A percentile compares a stretch with the other conserved stretches of the same genome.
These are phyloP conservation scores for Polyporus tsugae DNA, from an alignment of 1,284 basidiomycete genomes.

Conservation along the genomic window DNA sequence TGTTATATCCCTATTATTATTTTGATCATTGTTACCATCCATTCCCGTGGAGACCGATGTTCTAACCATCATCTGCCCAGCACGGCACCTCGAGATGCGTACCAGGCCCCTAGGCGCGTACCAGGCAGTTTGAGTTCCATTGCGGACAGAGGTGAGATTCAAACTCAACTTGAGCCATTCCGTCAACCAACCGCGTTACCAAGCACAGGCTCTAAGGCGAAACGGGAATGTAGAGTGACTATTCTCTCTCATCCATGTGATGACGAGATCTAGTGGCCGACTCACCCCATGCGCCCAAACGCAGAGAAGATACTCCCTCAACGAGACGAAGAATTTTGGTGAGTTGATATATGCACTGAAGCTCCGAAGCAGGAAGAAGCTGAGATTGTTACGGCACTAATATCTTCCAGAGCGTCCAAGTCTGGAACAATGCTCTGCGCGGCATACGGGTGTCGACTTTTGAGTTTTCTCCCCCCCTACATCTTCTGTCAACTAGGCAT, in stretches of 20 bases:
- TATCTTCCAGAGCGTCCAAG: background rate
- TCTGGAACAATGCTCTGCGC: background rate
- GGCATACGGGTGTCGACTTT: background rate
- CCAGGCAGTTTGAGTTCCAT: background rate
- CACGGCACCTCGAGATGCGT: no score
- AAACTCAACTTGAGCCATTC: no score
- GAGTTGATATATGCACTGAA: background rate
- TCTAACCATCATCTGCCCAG: no score
- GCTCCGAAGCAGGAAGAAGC: no score
- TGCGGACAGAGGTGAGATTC: background rate
- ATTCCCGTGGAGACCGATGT: background rate
- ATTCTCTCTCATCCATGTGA: no score
- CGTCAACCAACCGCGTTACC: no score
- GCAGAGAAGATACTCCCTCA: background rate
- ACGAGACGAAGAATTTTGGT: background rate
- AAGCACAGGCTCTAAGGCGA: no score
- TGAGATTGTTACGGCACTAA: background rate
- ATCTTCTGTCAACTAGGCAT: background rate
- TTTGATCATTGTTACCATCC: background rate
- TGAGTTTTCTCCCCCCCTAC: background rate
- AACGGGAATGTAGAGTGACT: no score
- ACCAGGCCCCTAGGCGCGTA: background rate
- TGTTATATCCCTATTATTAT: background rate
- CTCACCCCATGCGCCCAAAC: background rate
- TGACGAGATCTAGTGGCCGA: no score